A percentile compares a stretch with the other conserved stretches of the same genome.
Conservation (phyloP, 495 filamentous ascomycete species). For the Aspergillus campestris region DNA sequence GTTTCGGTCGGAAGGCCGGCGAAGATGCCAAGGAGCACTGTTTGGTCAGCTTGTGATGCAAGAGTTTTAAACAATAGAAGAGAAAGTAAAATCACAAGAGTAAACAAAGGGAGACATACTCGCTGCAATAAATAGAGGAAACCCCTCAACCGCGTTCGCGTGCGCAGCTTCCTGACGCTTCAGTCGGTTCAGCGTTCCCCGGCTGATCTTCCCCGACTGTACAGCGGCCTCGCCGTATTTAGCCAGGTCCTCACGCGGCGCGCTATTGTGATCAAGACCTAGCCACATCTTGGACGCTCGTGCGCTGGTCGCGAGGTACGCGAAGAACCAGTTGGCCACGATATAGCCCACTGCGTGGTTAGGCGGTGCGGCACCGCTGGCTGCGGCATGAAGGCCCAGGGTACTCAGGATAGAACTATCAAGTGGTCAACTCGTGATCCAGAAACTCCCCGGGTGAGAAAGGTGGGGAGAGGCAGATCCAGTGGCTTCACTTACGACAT, state of each 20-base stretch:
- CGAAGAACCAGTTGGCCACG: conserved; percentile 38
- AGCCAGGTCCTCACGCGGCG: conserved; percentile 36
- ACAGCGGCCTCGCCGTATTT: conserved; percentile 41
- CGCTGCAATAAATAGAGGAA: conserved; percentile 34
- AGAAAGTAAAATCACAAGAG: neutral
- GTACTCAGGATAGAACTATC: conserved; percentile 16
- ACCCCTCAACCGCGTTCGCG: conserved; percentile 42
- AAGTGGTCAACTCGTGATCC: too few relatives aligned
- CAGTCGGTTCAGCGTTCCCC: conserved; percentile 33
- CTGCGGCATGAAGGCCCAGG: conserved; percentile 18
- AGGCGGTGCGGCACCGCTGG: conserved; percentile 7
- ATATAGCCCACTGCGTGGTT: conserved; percentile 35
- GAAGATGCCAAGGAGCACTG: conserved; percentile 22
- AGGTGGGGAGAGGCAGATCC: neutral
- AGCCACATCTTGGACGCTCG: conserved; percentile 33
- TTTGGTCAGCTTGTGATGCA: neutral
- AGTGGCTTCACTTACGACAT: conserved; percentile 6
- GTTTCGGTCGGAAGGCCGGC: conserved; percentile 27
- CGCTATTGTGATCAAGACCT: conserved; percentile 42
- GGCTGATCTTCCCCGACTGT: conserved; percentile 39
- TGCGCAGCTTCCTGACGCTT: conserved; percentile 40
- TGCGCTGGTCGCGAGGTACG: conserved; percentile 36
- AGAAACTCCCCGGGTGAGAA: too few relatives aligned
- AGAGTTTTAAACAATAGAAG: neutral
- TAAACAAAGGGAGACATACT: conserved; percentile 15